Percentiles rank a stretch among this genome's conserved stretches.
phyloP scores from a whole-genome alignment of 106 monocot genomes.

The Dioscorea zingiberensis region DNA sequence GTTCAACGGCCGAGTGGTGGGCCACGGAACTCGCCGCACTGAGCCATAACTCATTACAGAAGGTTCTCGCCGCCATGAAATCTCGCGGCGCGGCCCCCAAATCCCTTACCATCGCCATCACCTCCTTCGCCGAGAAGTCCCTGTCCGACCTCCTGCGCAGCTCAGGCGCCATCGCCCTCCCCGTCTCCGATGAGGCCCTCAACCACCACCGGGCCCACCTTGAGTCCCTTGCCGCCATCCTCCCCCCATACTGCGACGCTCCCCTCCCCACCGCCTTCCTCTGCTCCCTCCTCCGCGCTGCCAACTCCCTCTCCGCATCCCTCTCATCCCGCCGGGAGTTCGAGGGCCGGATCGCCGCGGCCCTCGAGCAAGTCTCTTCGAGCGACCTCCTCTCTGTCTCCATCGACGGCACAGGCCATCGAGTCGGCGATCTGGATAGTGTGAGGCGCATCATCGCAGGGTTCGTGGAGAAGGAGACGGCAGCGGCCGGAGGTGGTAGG shows the following conservation, averaged over 20 bases:
- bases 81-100: slow-evolving; percentile 7
- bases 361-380: slow-evolving; percentile 9
- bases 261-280: slow-evolving; percentile 16
- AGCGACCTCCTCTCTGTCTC: background rate
- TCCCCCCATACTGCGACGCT: background rate
- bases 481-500: background rate
- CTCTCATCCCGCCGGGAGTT: slow-evolving; percentile 4
- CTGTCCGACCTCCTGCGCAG: slow-evolving; percentile 10
- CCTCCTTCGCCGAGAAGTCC: slow-evolving; percentile 17
- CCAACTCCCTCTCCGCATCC: slow-evolving; percentile 9
- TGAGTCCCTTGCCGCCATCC: slow-evolving; percentile 5
- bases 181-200: background rate
- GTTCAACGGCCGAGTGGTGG: slow-evolving; percentile 78
- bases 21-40: slow-evolving; percentile 32
- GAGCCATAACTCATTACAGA: slow-evolving; percentile 8
- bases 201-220: background rate
- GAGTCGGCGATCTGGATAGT: slow-evolving; percentile 5
- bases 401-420: no score
- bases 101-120: slow-evolving; percentile 13
- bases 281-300: slow-evolving; percentile 22
- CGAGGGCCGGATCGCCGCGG: slow-evolving; percentile 6
- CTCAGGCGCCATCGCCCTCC: background rate
- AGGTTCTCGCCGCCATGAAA: slow-evolving; percentile 16
- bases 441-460: slow-evolving; percentile 6
- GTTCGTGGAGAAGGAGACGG: slow-evolving; percentile 17